These are phyloP conservation scores for Garcia nutans DNA, from an alignment of 345 rosid genomes.

Conservation along the genomic window DNA sequence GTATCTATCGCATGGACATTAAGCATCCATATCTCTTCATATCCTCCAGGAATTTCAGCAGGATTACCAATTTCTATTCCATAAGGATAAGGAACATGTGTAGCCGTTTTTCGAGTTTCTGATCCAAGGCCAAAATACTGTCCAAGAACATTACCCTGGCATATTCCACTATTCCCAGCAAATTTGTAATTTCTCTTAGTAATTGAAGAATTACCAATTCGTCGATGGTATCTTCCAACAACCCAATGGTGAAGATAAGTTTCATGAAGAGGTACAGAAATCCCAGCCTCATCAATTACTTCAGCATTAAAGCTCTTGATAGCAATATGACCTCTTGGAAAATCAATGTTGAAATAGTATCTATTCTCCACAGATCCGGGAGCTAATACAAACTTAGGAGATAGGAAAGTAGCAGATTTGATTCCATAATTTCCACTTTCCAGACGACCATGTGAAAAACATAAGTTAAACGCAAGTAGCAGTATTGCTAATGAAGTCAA, in stretches of 20 bases:
- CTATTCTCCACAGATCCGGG: slow-evolving; percentile 71
- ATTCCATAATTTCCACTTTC: slow-evolving; percentile 28
- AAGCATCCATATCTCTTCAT: slow-evolving; percentile 69
- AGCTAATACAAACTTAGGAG: slow-evolving; percentile 60
- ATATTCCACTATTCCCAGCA: slow-evolving; percentile 60
- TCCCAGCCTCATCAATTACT: slow-evolving; percentile 68
- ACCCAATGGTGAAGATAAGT: slow-evolving; percentile 92
- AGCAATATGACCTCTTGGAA: slow-evolving; percentile 84
- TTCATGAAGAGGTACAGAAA: slow-evolving; percentile 66
- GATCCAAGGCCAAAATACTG: slow-evolving; percentile 85
- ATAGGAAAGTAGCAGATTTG: slow-evolving; percentile 51
- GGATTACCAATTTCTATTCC: slow-evolving; percentile 77
- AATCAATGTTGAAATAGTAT: slow-evolving; percentile 49
- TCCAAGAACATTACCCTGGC: slow-evolving; percentile 39
- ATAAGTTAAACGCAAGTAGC: background rate
- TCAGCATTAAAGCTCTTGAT: slow-evolving; percentile 64
- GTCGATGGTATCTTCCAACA: slow-evolving; percentile 47
- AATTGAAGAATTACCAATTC: slow-evolving; percentile 15
- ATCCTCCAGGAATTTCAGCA: slow-evolving; percentile 58
- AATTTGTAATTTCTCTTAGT: slow-evolving; percentile 3
- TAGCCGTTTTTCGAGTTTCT: slow-evolving; percentile 68
- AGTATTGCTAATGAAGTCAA: slow-evolving; percentile 2
- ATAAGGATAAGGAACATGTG: slow-evolving; percentile 74
- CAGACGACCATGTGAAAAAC: slow-evolving; percentile 16
- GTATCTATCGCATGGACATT: slow-evolving; percentile 92